phyloP scores from a whole-genome alignment of 208 protist genomes.

The Naegleria lovaniensis region DNA sequence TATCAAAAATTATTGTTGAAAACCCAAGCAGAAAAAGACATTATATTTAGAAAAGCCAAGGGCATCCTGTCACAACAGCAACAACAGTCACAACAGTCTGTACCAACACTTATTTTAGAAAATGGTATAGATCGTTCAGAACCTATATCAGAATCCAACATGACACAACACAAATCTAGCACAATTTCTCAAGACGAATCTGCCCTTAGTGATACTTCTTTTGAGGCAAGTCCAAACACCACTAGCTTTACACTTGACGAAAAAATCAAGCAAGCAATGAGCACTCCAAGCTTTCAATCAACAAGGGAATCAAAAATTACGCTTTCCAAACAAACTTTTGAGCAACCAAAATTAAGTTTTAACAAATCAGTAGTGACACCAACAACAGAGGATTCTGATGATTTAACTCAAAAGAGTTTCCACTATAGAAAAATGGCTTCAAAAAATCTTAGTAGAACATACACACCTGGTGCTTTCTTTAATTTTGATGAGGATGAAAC shows the following conservation, averaged over 20 bases:
- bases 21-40: neutral
- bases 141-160: neutral
- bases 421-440: neutral
- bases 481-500: neutral
- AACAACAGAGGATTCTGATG: neutral
- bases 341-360: neutral
- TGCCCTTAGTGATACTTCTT: neutral
- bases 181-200: neutral
- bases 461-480: neutral
- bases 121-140: neutral
- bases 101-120: neutral
- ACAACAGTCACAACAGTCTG: neutral
- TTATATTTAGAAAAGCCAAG: neutral
- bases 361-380: neutral
- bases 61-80: neutral
- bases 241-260: neutral
- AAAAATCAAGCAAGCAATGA: neutral
- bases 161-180: neutral
- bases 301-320: neutral
- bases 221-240: neutral
- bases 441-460: neutral
- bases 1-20: neutral
- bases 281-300: neutral
- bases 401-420: neutral
- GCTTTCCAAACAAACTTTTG: neutral